Percentiles rank a stretch among this genome's conserved stretches.
Conservation (phyloP, 2,329 filamentous ascomycete genomes). For the Scedosporium dehoogii region DNA sequence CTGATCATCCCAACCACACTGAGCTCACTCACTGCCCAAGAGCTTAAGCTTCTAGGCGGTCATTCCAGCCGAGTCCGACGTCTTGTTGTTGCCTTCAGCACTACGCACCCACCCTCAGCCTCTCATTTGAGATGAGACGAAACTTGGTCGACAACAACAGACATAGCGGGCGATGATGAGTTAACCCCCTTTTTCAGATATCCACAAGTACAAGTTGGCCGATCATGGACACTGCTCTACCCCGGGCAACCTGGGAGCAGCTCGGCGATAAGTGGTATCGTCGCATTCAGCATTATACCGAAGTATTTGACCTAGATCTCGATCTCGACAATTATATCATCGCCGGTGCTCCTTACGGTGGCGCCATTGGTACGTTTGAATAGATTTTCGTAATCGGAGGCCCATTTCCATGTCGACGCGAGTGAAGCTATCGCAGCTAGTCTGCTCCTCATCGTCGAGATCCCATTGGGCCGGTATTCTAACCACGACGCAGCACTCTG, state of each 20-base stretch:
- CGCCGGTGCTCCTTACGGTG: slow-evolving; percentile 83
- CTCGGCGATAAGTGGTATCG: slow-evolving; percentile 92
- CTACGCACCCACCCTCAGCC: too few species aligned
- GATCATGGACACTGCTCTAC: slow-evolving; percentile 47
- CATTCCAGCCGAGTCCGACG: too few species aligned
- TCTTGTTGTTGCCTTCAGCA: too few species aligned
- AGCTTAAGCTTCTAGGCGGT: too few species aligned
- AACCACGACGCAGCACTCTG: slow-evolving; percentile 56
- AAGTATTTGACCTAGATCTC: slow-evolving; percentile 83
- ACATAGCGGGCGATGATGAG: not conserved
- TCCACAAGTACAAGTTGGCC: not conserved
- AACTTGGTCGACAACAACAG: too few species aligned
- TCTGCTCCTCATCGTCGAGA: not conserved
- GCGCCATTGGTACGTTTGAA: slow-evolving; percentile 69
- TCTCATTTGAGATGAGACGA: too few species aligned
- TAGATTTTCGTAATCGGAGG: not conserved
- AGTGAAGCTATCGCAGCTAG: not conserved
- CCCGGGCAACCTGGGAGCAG: slow-evolving; percentile 88
- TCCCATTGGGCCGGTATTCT: slow-evolving; percentile 11
- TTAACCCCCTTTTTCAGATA: not conserved
- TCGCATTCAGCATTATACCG: slow-evolving; percentile 87
- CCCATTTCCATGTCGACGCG: not conserved
- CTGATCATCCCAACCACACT: too few species aligned
- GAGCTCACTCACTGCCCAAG: too few species aligned
- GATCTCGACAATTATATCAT: slow-evolving; percentile 93